Conservation (phyloP, 345 rosid species). For the Pistacia atlantica region DNA sequence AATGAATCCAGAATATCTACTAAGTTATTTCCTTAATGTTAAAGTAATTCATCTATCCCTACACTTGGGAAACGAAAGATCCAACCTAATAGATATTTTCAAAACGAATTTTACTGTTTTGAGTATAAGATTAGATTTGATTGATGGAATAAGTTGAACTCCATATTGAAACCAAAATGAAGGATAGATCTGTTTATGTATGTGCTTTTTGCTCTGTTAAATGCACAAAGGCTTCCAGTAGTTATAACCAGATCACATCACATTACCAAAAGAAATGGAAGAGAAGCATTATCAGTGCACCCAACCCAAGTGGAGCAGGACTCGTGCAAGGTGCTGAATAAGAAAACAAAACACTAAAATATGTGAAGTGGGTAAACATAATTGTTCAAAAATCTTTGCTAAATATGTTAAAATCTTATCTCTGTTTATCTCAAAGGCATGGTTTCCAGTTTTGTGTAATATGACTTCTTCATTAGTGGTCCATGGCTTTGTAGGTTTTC, state of each 20-base stretch:
- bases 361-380: conserved; percentile 11
- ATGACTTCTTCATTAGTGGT: conserved; percentile 5
- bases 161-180: too few species aligned
- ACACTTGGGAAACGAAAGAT: not conserved
- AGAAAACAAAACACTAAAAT: not conserved
- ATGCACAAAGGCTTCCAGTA: too few species aligned
- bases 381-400: conserved; percentile 1
- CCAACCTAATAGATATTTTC: too few species aligned
- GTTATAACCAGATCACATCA: too few species aligned
- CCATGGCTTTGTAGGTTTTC: not conserved
- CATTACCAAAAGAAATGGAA: not conserved
- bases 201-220: too few species aligned
- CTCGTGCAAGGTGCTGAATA: not conserved
- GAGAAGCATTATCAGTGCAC: too few species aligned
- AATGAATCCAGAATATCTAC: conserved; percentile 3
- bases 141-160: too few species aligned
- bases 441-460: conserved; percentile 12
- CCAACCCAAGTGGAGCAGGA: not conserved
- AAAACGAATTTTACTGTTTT: too few species aligned
- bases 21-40: conserved; percentile 18
- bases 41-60: conserved; percentile 7
- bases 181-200: too few species aligned
- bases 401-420: not conserved
- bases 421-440: not conserved
- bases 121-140: too few species aligned